phyloP scores from a whole-genome alignment of 805 yeast species.

The Zygotorulaspora sp. region DNA sequence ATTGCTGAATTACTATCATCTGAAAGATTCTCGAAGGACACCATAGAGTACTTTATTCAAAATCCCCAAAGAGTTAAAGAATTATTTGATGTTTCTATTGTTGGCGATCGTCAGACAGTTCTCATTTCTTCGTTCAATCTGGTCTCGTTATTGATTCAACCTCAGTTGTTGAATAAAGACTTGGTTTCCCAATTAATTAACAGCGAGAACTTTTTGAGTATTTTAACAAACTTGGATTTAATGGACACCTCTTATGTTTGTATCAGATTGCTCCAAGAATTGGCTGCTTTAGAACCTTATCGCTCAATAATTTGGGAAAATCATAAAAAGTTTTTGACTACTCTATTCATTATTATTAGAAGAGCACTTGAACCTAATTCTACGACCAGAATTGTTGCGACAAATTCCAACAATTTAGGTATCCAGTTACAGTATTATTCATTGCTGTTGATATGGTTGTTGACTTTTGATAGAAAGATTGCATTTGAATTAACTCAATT shows the following conservation, averaged over 20 bases:
- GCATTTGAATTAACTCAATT: slow-evolving; percentile 49
- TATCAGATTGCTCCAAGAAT: slow-evolving; percentile 33
- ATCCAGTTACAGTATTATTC: slow-evolving; percentile 82
- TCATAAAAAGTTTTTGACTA: slow-evolving; percentile 44
- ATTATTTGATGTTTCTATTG: slow-evolving; percentile 26
- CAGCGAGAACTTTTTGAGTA: slow-evolving; percentile 22
- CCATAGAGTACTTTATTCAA: slow-evolving; percentile 22
- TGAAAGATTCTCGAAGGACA: slow-evolving; percentile 17
- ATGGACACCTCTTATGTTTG: slow-evolving; percentile 33
- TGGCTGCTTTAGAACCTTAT: slow-evolving; percentile 28
- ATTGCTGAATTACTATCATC: slow-evolving; percentile 31
- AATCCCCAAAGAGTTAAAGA: slow-evolving; percentile 21
- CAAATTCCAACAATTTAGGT: slow-evolving; percentile 42
- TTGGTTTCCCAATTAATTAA: slow-evolving; percentile 21
- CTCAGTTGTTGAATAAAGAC: slow-evolving; percentile 16
- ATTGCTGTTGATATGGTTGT: slow-evolving; percentile 76
- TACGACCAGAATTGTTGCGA: slow-evolving; percentile 31
- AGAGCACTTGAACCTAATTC: slow-evolving; percentile 33
- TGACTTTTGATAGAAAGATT: slow-evolving; percentile 62
- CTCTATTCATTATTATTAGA: slow-evolving; percentile 45
- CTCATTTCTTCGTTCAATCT: slow-evolving; percentile 32
- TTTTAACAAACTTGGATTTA: slow-evolving; percentile 26
- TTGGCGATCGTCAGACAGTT: slow-evolving; percentile 30
- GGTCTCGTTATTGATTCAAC: slow-evolving; percentile 32
- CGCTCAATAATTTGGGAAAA: slow-evolving; percentile 26